These are phyloP conservation scores for Curvularia hawaiiensis DNA, from an alignment of 2,329 filamentous ascomycete genomes.

Conservation along the genomic window DNA sequence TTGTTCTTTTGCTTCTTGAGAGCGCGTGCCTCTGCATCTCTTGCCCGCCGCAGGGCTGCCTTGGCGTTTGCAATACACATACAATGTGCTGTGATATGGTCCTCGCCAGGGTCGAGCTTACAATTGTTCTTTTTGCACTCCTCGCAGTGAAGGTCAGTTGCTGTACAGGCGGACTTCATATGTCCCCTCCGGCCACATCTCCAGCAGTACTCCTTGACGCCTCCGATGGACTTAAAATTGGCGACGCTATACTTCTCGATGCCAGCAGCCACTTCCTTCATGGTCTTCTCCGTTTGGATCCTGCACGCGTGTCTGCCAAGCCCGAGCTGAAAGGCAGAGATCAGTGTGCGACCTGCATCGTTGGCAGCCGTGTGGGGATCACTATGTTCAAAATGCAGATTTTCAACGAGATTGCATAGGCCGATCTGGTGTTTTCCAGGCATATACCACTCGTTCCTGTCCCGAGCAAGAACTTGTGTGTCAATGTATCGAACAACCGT, in stretches of 20 bases:
- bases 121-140: slow-evolving; percentile 9
- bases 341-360: slow-evolving; percentile 30
- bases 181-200: slow-evolving; percentile 14
- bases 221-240: slow-evolving; percentile 13
- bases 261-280: slow-evolving; percentile 11
- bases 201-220: slow-evolving; percentile 16
- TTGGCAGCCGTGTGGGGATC: slow-evolving; percentile 32
- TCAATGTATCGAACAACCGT: slow-evolving; percentile 29
- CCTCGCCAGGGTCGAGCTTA: background rate
- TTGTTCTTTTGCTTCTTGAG: background rate
- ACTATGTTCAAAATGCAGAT: slow-evolving; percentile 20
- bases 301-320: slow-evolving; percentile 5
- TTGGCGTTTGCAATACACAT: slow-evolving; percentile 5
- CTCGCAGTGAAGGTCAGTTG: slow-evolving; percentile 8
- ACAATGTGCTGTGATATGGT: slow-evolving; percentile 16
- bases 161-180: slow-evolving; percentile 11
- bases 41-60: background rate
- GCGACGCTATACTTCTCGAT: slow-evolving; percentile 15
- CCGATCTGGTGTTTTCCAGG: slow-evolving; percentile 17
- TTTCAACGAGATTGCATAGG: slow-evolving; percentile 11
- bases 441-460: slow-evolving; percentile 5
- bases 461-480: slow-evolving; percentile 28
- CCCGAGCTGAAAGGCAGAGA: slow-evolving; percentile 27
- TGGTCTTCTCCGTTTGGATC: background rate
- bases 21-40: background rate